A percentile compares a stretch with the other conserved stretches of the same genome.
Conservation (phyloP, 2,329 filamentous ascomycete species). For the Pseudonectria foliicola region DNA sequence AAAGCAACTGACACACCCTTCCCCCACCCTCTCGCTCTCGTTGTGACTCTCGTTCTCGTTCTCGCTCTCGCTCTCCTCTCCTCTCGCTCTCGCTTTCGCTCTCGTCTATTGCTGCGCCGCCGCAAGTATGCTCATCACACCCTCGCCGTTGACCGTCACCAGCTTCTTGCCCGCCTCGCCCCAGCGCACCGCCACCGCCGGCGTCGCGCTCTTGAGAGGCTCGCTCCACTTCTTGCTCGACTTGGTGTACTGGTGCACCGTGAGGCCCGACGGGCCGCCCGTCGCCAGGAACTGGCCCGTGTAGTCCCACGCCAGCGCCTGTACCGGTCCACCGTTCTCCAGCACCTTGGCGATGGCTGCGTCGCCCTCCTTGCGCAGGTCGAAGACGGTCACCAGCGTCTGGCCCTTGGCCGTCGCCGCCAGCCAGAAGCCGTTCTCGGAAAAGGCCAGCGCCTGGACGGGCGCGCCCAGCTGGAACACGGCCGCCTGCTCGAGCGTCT, state of each 20-base stretch:
- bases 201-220: constrained; percentile 67
- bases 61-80: too few relatives aligned
- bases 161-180: constrained; percentile 67
- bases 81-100: constrained; percentile 2
- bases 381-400: constrained; percentile 77
- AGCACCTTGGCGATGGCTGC: constrained; percentile 76
- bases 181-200: constrained; percentile 71
- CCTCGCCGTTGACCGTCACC: constrained; percentile 66
- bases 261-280: constrained; percentile 70
- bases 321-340: constrained; percentile 72
- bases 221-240: constrained; percentile 83
- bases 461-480: constrained; percentile 64
- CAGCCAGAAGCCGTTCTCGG: constrained; percentile 95
- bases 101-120: constrained; percentile 40
- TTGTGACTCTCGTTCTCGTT: too few relatives aligned
- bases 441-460: constrained; percentile 74
- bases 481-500: constrained; percentile 68
- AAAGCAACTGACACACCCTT: too few relatives aligned
- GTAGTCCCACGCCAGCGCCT: constrained; percentile 83
- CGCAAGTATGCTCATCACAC: constrained; percentile 67
- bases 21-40: too few relatives aligned
- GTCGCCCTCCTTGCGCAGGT: constrained; percentile 85
- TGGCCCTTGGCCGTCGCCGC: constrained; percentile 74
- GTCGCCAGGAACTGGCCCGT: constrained; percentile 87
- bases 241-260: constrained; percentile 87